Conservation (phyloP, 768 basidiomycete species). For the Tulasnella calospora region DNA sequence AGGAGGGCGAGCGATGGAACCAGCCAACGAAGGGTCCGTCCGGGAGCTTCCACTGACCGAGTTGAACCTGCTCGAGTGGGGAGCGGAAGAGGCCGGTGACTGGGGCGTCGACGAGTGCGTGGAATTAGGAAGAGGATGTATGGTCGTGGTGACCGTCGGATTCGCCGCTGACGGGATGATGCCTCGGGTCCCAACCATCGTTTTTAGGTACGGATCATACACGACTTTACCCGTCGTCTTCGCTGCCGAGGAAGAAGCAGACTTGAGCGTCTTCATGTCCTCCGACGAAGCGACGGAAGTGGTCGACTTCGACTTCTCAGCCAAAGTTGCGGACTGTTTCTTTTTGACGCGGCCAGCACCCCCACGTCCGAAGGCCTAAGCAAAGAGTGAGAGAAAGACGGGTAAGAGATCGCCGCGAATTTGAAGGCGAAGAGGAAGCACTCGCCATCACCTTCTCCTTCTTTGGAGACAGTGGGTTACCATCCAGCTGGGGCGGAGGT, state of each 20-base stretch:
- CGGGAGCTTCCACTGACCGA: background rate
- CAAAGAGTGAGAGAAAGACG: background rate
- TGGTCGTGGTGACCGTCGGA: background rate
- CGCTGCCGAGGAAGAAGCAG: background rate
- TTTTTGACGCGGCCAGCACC: slow-evolving; percentile 6
- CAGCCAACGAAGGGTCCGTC: background rate
- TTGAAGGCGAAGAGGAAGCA: background rate
- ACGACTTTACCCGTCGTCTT: background rate
- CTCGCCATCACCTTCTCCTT: slow-evolving; percentile 2
- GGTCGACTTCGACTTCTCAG: background rate
- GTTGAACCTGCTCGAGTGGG: background rate
- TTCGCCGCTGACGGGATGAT: background rate
- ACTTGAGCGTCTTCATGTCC: slow-evolving; percentile 1
- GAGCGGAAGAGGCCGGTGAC: background rate
- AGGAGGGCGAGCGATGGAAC: background rate
- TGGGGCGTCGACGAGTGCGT: background rate
- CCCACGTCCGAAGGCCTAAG: background rate
- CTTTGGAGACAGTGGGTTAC: background rate
- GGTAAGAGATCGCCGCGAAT: background rate
- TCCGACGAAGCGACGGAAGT: background rate
- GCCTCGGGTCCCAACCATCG: background rate
- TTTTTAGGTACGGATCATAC: slow-evolving; percentile 1
- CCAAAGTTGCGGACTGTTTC: background rate
- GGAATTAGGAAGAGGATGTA: background rate
- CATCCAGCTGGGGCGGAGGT: background rate